Base-by-base conservation (phyloP, 2,329 filamentous ascomycete genomes). In the Basipetospora chlamydospora region DNA sequence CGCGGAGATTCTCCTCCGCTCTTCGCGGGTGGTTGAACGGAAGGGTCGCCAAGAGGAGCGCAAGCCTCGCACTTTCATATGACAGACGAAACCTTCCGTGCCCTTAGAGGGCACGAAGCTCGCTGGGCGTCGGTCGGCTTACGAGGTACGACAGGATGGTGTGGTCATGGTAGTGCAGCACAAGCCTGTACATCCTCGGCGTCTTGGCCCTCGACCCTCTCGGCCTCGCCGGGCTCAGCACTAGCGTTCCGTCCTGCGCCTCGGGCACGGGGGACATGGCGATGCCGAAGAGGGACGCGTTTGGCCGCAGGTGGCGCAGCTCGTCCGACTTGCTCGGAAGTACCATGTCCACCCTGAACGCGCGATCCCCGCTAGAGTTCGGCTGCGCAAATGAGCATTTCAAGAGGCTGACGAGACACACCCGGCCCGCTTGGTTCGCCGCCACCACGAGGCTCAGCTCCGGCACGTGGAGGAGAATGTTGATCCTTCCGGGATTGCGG, bases 121-220 rank as follows among this genome's bases (percentile, higher is more conserved):
- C 28, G 8, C 31, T 13, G n/a, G 21, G 35, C 20, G 26, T 23
- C 12, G 25, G 26, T 18, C 67, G 58, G 30, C 56, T 61, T 37
- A 85, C 54, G 52, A 83, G 76, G 56, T 85, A 87, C 40, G 69
- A 77, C 44, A 84, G 49, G 20, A 87, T 67, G 2, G 70, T 69
- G 46, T 82, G 74, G 53, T 85, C 74, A 40, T 67, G 66, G 50
- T 79, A 87, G 51, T 82, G 75, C 53, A 87, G 56, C 51, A 88
- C 68, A 39, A 88, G 45, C 40, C 79, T 61, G 65, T 77, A 86
- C n/a, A n/a, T n/a, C n/a, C n/a, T n/a, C n/a, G n/a, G n/a, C 39
- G 70, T 63, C 43, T 62, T 60, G 41, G 60, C 53, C 22, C 49
- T 42, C 6, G 47, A 41, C 37, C 47, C 42, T 11, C 21, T 45